These are phyloP conservation scores for Podila epicladia DNA, from an alignment of 192 early-diverging fungal genomes.

Conservation along the genomic window DNA sequence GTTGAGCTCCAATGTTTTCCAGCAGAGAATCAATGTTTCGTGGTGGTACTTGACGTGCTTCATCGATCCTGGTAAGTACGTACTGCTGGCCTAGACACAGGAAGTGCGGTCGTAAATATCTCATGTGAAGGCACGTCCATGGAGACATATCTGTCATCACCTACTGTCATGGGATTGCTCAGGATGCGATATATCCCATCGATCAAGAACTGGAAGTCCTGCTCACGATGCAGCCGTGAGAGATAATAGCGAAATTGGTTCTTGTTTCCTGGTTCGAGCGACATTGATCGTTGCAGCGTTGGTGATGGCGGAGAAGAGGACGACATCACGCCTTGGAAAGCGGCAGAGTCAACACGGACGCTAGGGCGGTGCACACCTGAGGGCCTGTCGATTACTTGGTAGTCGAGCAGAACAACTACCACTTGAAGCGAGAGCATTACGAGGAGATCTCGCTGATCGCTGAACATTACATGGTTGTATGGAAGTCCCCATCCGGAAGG, in stretches of 20 bases:
- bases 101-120: neutral
- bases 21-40: conserved; percentile 86
- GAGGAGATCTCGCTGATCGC: conserved; percentile 77
- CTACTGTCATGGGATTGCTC: conserved; percentile 77
- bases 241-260: conserved; percentile 83
- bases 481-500: conserved; percentile 88
- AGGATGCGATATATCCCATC: conserved; percentile 84
- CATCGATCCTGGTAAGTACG: conserved; percentile 80
- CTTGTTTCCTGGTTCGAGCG: conserved; percentile 3
- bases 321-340: neutral
- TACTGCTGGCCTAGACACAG: conserved; percentile 68
- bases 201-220: conserved; percentile 86
- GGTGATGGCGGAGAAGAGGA: neutral
- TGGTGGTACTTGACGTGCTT: conserved; percentile 69
- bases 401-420: conserved; percentile 78
- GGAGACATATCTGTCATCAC: neutral
- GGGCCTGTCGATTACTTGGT: conserved; percentile 54
- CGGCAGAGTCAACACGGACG: neutral
- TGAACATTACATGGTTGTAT: conserved; percentile 85
- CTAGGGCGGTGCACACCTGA: neutral
- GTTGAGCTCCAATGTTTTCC: conserved; percentile 87
- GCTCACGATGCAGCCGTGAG: conserved; percentile 80
- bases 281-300: neutral
- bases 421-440: conserved; percentile 77
- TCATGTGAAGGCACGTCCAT: neutral